Evolutionary conservation across 176 grass and related monocot genomes (phyloP).

Genomic region (Secale cereale): DNA sequence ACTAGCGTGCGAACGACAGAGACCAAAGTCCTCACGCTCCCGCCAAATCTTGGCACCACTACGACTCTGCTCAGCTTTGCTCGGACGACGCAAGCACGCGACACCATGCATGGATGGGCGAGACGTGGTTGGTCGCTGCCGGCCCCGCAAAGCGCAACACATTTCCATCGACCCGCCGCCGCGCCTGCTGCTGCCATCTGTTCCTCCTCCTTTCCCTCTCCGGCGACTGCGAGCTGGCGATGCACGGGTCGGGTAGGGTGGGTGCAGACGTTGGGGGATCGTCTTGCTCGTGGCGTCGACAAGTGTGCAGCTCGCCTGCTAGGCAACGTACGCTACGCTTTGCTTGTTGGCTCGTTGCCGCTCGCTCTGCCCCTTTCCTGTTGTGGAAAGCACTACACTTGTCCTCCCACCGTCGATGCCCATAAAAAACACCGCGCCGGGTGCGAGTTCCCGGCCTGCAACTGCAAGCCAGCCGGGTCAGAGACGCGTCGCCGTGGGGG

Average conservation of each 20-base stretch:
- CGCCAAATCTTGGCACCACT: background rate
- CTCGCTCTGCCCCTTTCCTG: background rate
- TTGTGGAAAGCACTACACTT: background rate
- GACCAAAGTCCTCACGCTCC: background rate
- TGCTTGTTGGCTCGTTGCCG: background rate
- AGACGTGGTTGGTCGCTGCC: too few species aligned
- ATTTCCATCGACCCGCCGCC: too few species aligned
- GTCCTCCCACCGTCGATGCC: background rate
- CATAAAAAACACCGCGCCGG: background rate
- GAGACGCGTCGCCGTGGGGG: background rate
- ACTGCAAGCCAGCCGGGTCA: background rate
- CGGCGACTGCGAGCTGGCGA: background rate
- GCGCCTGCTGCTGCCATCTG: too few species aligned
- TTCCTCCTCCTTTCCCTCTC: background rate
- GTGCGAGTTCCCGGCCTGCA: background rate
- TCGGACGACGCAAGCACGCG: too few species aligned
- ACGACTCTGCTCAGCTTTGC: too few species aligned
- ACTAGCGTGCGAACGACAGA: background rate
- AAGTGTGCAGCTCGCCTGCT: background rate
- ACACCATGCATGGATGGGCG: too few species aligned
- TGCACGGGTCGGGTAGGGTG: background rate
- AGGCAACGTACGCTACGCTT: background rate
- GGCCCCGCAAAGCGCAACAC: too few species aligned
- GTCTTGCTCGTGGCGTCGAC: background rate
- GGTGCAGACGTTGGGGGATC: background rate